phyloP scores from a whole-genome alignment of 495 filamentous ascomycete genomes.

The Podospora comata region DNA sequence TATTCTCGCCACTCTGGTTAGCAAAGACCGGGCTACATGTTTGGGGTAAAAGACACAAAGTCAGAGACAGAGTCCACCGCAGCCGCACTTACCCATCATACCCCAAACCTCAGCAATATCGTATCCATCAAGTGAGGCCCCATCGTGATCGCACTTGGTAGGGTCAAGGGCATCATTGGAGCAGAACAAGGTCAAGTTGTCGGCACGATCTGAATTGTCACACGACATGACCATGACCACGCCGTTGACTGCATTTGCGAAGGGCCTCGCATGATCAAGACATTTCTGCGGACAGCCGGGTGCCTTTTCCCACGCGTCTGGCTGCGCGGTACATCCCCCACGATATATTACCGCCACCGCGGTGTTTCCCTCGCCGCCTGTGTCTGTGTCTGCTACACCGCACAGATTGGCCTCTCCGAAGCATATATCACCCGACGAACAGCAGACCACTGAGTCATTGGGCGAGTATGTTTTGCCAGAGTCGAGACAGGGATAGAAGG shows the following conservation, averaged over 20 bases:
- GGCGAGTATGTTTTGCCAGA: not conserved
- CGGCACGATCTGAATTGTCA: too few species aligned
- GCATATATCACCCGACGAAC: not conserved
- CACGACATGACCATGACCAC: too few species aligned
- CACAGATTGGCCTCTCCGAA: not conserved
- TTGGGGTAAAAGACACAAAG: too few species aligned
- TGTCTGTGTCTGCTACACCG: not conserved
- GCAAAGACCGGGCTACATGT: not conserved
- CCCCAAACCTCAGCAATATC: too few species aligned
- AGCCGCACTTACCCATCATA: too few species aligned
- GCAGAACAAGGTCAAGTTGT: too few species aligned
- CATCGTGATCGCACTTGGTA: too few species aligned
- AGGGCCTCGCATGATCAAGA: not conserved
- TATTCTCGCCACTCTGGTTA: not conserved
- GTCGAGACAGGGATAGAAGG: not conserved
- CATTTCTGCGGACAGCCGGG: not conserved
- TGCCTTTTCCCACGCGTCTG: not conserved
- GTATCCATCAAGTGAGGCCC: too few species aligned
- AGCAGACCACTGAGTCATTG: not conserved
- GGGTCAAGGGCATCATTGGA: too few species aligned
- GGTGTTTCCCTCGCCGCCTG: too few species aligned
- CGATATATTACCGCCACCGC: not conserved
- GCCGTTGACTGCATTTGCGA: not conserved
- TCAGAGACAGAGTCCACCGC: too few species aligned
- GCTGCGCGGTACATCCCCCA: not conserved